phyloP scores from a whole-genome alignment of 805 yeast genomes.

The Wickerhamiella azyma region DNA sequence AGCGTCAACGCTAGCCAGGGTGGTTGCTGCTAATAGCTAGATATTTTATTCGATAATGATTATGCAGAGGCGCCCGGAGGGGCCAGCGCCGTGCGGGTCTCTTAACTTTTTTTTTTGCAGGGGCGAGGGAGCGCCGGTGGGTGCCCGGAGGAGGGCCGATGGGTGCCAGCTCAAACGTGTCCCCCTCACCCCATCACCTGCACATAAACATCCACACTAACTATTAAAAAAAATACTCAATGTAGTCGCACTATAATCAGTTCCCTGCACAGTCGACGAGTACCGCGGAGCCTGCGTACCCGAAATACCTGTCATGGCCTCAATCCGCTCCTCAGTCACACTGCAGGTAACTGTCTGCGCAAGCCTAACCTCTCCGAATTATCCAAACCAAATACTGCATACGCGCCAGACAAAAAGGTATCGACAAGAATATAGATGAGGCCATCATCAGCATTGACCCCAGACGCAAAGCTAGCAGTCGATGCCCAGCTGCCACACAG shows the following conservation, averaged over 20 bases:
- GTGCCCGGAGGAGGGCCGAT: too few species aligned
- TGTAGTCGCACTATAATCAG: background rate
- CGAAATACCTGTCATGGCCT: conserved; percentile 9
- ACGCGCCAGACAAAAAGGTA: conserved; percentile 47
- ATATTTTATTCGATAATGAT: background rate
- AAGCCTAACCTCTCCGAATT: conserved; percentile 38
- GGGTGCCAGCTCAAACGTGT: too few species aligned
- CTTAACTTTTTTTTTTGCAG: too few species aligned
- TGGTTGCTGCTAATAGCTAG: conserved; percentile 25
- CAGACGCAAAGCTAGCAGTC: background rate
- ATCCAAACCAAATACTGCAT: conserved; percentile 53
- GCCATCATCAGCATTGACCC: background rate
- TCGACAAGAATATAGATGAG: conserved; percentile 42
- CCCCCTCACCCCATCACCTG: too few species aligned
- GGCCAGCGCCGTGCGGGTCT: background rate
- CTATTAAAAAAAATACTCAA: background rate
- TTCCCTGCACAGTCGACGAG: background rate
- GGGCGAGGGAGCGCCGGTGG: too few species aligned
- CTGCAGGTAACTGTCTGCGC: conserved; percentile 25
- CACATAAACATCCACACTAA: too few species aligned
- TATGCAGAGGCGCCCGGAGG: background rate
- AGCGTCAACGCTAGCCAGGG: conserved; percentile 30
- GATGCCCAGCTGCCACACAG: background rate
- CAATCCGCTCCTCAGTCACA: conserved; percentile 14
- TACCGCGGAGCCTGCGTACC: background rate